Conservation (phyloP, 2,329 filamentous ascomycete genomes). For the Falciphora oryzae region DNA sequence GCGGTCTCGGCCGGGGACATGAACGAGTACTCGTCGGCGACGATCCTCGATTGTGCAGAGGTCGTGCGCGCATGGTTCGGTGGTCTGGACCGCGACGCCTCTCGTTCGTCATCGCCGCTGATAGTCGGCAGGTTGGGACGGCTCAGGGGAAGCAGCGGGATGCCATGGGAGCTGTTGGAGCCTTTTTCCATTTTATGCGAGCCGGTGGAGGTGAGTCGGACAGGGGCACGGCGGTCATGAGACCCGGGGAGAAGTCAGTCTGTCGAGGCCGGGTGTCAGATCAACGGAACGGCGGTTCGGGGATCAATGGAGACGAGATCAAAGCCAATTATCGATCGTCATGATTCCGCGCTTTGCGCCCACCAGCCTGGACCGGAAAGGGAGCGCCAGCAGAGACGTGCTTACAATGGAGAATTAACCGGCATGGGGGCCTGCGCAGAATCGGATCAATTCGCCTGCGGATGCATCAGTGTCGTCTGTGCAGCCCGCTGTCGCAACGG, state of each 20-base stretch:
- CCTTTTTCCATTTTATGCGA: slow-evolving; percentile 15
- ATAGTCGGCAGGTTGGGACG: slow-evolving; percentile 10
- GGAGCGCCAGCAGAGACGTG: background rate
- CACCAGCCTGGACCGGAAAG: background rate
- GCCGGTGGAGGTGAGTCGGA: background rate
- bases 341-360: background rate
- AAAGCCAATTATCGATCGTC: background rate
- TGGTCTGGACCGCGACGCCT: slow-evolving; percentile 15
- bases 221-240: slow-evolving; percentile 7
- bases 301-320: background rate
- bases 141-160: slow-evolving; percentile 17
- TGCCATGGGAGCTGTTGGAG: slow-evolving; percentile 13
- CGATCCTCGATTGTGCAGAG: slow-evolving; percentile 31
- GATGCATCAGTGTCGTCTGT: background rate
- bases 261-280: background rate
- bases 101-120: slow-evolving; percentile 12
- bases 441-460: background rate
- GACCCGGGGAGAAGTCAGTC: slow-evolving; percentile 4
- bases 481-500: background rate
- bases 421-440: background rate
- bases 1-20: slow-evolving; percentile 77
- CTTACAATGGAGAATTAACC: background rate
- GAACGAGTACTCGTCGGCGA: slow-evolving; percentile 56
- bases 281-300: no score
- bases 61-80: slow-evolving; percentile 19